Base-by-base conservation (phyloP, 2,329 filamentous ascomycete species). In the Dactylellina cionopaga region DNA sequence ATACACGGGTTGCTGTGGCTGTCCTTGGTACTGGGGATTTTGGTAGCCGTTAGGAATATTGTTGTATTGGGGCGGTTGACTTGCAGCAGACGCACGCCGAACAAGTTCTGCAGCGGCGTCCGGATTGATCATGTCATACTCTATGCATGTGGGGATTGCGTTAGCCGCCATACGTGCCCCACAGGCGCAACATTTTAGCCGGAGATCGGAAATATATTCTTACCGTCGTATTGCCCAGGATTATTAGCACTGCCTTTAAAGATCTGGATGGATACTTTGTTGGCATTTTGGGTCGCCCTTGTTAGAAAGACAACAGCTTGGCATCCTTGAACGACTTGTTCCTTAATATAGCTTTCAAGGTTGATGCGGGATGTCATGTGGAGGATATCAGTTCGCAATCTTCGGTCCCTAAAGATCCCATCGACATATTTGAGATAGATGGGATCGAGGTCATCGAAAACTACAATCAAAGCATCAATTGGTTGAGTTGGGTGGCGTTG, bases 241-340 rank as follows among this genome's bases (percentile, higher is more conserved):
- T 84, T 83, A n/a, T 91, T 91, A 7, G 84, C 85, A 39, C 87
- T 89, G 24, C 92, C 89, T 80, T 96, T 90, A 78, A 97, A 97
- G 4, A 96, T 87, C 76, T 94, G 91, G 2, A 97, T 82, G 0
- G 90, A 87, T 54, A 98, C 90, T 78, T 89, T 92, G 75, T 88
- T 88, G 1, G 85, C 85, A 31, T 84, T 83, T 77, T 96, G 90
- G 19, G 91, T 87, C 46, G 84, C 83, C 54, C 87, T 83, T 71
- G 90, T 88, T 11, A 98, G 85, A 76, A 92, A 89, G 3, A 92
- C 88, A 11, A 97, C 90, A 6, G 90, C 94, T 55, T 91, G 86
- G 0, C 97, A 94, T 15, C 95, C 94, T 80, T 98, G 93, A 9
- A 93, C 83, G 35, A 96, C 91, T 79, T 96, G 92, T 56, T 91